A percentile compares a stretch with the other conserved stretches of the same genome.
These are phyloP conservation scores for Peronospora tabacina DNA, from an alignment of 352 stramenopile genomes.

Conservation along the genomic window DNA sequence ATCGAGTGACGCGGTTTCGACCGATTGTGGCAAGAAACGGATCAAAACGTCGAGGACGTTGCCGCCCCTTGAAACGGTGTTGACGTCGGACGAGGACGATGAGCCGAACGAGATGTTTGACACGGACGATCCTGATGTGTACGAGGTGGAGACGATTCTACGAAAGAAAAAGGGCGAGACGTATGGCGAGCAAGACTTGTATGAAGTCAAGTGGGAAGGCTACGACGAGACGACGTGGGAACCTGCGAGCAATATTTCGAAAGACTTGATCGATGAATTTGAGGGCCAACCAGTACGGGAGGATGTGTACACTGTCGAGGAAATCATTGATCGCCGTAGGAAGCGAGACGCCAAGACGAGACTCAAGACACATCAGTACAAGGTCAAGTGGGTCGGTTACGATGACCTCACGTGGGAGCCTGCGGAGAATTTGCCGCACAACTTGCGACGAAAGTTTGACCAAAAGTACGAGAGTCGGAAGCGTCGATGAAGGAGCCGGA, in stretches of 20 bases:
- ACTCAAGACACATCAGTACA: conserved; percentile 71
- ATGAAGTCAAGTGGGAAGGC: conserved; percentile 78
- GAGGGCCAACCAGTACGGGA: conserved; percentile 62
- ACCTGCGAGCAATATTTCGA: conserved; percentile 64
- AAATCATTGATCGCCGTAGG: conserved; percentile 59
- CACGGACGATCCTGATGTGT: conserved; percentile 69
- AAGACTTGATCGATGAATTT: conserved; percentile 75
- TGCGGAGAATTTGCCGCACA: conserved; percentile 67
- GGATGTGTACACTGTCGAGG: conserved; percentile 69
- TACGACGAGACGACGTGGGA: conserved; percentile 79
- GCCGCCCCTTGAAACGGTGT: conserved; percentile 46
- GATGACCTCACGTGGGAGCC: conserved; percentile 75
- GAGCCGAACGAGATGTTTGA: conserved; percentile 75
- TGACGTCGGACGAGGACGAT: conserved; percentile 69
- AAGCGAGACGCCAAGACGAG: conserved; percentile 55
- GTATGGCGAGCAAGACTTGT: conserved; percentile 57
- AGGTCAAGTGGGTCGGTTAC: conserved; percentile 84
- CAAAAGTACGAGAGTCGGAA: conserved; percentile 61
- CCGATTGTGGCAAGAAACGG: conserved; percentile 12
- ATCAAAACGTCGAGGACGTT: conserved; percentile 40
- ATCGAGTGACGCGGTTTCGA: conserved; percentile 30
- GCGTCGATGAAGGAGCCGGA: conserved; percentile 4
- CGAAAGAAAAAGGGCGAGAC: conserved; percentile 38
- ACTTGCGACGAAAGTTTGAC: conserved; percentile 72
- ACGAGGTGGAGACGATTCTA: conserved; percentile 70